Base-by-base conservation (phyloP, 352 stramenopile species). In the Blastocystis hominis region DNA sequence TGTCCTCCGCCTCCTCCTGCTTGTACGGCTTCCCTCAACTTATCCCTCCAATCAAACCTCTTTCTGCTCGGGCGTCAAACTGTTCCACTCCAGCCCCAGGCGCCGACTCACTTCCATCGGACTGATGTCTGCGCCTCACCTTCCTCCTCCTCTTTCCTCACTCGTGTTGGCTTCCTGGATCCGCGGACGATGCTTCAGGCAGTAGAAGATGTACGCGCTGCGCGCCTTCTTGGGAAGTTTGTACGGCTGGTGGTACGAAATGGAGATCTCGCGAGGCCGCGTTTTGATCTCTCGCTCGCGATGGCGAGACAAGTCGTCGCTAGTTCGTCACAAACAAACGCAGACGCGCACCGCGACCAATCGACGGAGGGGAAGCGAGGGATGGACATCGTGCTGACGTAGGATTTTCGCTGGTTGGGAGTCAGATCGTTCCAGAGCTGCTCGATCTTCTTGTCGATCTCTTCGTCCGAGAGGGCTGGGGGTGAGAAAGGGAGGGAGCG, bases 181-280 rank as follows among this genome's bases (percentile, higher is more conserved):
- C 10, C 72, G 72, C 34, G 50, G 15, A 1, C 72, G 72, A 46
- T 84, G 47, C 38, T 84, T 84, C 15, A 84, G 50, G 47, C 72
- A 84, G 53, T 68, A 84, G 72, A 84, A 84, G 10, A 84, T 84
- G 72, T 84, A 84, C 20, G 72, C 72, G 20, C 44, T 66, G 1
- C 72, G 72, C 0, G 72, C 47, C 56, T 84, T 84, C 55, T 84
- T 84, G 7, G 72, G 72, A 3, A 84, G 24, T 46, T 59, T n/a
- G 36, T 59, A n/a, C n/a, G 50, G 13, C 1, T 59, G 50, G 13
- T 20, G 50, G 2, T 59, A 59, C 10, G 50, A 59, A 20, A 59
- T 13, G 1, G 50, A 59, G 13, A 59, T 13, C n/a, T 59, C 50
- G 50, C 50, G 50, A n/a, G 50, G 50, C 13, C 50, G 50, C 13